Conservation (phyloP, 352 stramenopile genomes). For the Pythium angustatum region DNA sequence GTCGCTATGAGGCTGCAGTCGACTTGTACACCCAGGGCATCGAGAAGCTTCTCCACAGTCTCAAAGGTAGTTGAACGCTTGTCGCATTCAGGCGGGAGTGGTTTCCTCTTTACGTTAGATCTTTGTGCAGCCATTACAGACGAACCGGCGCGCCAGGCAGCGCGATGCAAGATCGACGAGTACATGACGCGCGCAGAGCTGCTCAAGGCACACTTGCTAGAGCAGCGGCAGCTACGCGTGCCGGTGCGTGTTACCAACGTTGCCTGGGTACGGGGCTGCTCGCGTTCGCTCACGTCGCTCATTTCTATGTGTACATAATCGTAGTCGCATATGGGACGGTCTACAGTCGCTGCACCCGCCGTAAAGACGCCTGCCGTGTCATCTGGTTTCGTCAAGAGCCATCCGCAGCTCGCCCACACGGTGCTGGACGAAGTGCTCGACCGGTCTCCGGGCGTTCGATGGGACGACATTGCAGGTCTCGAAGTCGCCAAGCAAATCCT, state of each 20-base stretch:
- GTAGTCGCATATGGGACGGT: too few relatives aligned
- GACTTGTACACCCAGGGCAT: conserved; percentile 75
- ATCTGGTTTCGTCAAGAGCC: conserved; percentile 53
- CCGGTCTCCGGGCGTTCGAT: conserved; percentile 72
- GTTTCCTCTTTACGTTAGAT: background rate
- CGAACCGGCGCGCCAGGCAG: conserved; percentile 36
- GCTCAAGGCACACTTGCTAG: conserved; percentile 42
- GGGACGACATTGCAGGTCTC: conserved; percentile 83
- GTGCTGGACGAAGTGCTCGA: conserved; percentile 87
- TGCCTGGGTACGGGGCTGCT: too few relatives aligned
- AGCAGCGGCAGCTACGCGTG: conserved; percentile 23
- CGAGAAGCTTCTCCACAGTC: conserved; percentile 67
- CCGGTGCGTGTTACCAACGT: too few relatives aligned
- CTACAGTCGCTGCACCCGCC: background rate
- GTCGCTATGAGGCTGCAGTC: conserved; percentile 50
- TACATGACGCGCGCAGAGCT: conserved; percentile 81
- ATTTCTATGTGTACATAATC: too few relatives aligned
- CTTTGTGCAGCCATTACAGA: conserved; percentile 15
- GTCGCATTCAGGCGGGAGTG: background rate
- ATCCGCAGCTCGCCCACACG: conserved; percentile 66
- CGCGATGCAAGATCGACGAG: conserved; percentile 64
- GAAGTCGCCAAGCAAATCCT: conserved; percentile 87
- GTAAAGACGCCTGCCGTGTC: background rate
- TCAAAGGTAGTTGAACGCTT: conserved; percentile 40
- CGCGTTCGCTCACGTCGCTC: background rate